phyloP scores from a whole-genome alignment of 2,329 filamentous ascomycete species.

The Bimuria novae-zelandiae region DNA sequence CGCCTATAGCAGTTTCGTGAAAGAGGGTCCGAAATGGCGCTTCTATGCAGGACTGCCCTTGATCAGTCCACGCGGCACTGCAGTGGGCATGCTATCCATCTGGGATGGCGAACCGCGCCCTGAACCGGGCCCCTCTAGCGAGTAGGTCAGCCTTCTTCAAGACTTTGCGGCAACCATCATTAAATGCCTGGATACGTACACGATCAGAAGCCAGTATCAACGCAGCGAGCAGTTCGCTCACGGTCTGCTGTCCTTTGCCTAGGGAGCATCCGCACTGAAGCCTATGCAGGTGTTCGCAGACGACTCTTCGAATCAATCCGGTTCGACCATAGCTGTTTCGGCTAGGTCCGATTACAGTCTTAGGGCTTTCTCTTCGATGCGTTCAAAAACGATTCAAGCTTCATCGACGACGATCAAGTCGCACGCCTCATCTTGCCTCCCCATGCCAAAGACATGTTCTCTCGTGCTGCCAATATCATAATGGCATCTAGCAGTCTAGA shows the following conservation, averaged over 20 bases:
- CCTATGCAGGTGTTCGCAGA: conserved; percentile 17
- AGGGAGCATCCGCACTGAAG: conserved; percentile 29
- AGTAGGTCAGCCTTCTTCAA: conserved; percentile 21
- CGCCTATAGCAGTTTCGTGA: conserved; percentile 16
- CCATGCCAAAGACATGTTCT: conserved; percentile 39
- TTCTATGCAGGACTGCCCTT: conserved; percentile 35
- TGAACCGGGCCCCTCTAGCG: conserved; percentile 11
- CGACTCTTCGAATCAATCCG: background rate
- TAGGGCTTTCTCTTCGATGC: conserved; percentile 1
- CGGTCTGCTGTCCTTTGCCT: conserved; percentile 37
- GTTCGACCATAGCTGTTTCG: background rate
- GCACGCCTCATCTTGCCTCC: conserved; percentile 34
- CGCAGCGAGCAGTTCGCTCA: conserved; percentile 38
- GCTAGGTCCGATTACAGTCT: background rate
- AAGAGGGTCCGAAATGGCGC: conserved; percentile 16
- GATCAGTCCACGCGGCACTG: conserved; percentile 17
- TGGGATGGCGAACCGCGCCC: conserved; percentile 24
- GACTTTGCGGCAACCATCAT: conserved; percentile 34
- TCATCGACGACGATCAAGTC: too few species aligned
- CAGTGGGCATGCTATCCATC: conserved; percentile 29
- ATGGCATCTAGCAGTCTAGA: conserved; percentile 38
- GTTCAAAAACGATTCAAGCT: background rate
- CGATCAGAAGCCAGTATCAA: conserved; percentile 28
- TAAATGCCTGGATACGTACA: conserved; percentile 33
- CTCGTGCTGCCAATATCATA: conserved; percentile 39